Evolutionary conservation across 805 yeast genomes (phyloP), one percentile per base, ranked within the genome.

Genomic region (Danielozyma ontarioensis): DNA sequence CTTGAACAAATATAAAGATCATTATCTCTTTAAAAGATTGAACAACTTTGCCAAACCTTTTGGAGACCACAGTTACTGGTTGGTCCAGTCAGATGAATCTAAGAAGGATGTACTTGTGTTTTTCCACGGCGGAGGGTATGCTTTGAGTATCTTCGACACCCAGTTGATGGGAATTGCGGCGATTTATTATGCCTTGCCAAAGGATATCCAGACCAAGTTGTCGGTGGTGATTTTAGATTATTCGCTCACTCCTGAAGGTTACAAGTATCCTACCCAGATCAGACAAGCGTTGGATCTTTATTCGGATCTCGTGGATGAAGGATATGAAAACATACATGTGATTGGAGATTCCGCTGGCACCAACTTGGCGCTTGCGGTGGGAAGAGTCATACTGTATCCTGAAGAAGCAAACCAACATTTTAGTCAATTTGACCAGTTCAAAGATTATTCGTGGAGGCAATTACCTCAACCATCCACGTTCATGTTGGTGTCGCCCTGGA

Each of bases 401-500:
- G 52, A 55, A 18, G 63, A 57, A 35, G 49, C 59, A 2, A 35
- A 36, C 13, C 32, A 29, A 16, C 53, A 48, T n/a, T 59, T 59
- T 31, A 32, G 39, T 5, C 33, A 33, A 10, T 54, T 39, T 34
- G 36, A 46, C 11, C 41, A 49, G 16, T 50, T 51, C 27, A 31
- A 25, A 4, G 38, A 39, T 24, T 43, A 35, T 14, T 13, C 28
- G 5, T 51, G 50, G 46, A 36, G 36, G 18, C 34, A 43, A 1
- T 38, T 53, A 34, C 51, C 53, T 2, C 59, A 58, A 40, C 67
- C 66, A 4, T 42, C 41, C 14, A 45, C 58, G 3, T 37, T 53
- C 24, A 37, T 59, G 3, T 44, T 58, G 29, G 35, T 55, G 8
- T 55, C 63, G 27, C 67, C 68, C 11, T 62, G 68, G 68, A 54